Evolutionary conservation across 495 filamentous ascomycete species (phyloP), one percentile per base, ranked within the genome.

Genomic region (Pseudevernia furfuracea): DNA sequence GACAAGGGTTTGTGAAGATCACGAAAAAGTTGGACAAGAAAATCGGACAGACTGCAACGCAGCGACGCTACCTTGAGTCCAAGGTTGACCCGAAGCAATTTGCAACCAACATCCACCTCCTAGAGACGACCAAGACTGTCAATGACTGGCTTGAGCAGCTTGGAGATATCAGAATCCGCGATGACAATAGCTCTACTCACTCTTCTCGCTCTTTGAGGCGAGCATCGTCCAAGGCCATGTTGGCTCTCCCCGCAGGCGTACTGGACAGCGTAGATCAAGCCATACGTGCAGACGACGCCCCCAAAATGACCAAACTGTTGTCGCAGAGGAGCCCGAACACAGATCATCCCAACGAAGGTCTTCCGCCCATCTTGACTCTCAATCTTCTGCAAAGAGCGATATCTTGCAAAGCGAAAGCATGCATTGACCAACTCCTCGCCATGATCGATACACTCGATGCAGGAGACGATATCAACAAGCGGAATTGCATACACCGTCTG

Each of bases 11-110:
- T 70, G 82, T 95, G 69, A 98, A 98, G 77, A 97, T 98, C 75
- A 93, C 92, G 28, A 98, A 97, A 79, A 98, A 98, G 74, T 79
- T 96, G 28, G 92, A 96, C 77, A 96, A 96, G 77, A 96, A 92
- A 75, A 80, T 96, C 5, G 82, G 84, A 5, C 81, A 84, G 11
- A 80, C 84, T 1, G 81, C 84, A 62, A 86, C 88, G 0, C 92
- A 96, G 75, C 83, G 89, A 67, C 82, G 84, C 44, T 97, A 96
- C 69, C 77, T 97, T 58, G 85, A 87, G 57, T 88, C 89, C 23
- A 95, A 94, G 77, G 93, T 98, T 38, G 89, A 94, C 66, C 85
- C 87, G 9, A 82, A 85, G 56, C 84, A 87, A 0, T 98, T 97
- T 74, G 90, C 91, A 17, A 90, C 87, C 34, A 92, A 95, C 68